Conservation (phyloP, 2,329 filamentous ascomycete genomes). For the Diaporthe vexans region DNA sequence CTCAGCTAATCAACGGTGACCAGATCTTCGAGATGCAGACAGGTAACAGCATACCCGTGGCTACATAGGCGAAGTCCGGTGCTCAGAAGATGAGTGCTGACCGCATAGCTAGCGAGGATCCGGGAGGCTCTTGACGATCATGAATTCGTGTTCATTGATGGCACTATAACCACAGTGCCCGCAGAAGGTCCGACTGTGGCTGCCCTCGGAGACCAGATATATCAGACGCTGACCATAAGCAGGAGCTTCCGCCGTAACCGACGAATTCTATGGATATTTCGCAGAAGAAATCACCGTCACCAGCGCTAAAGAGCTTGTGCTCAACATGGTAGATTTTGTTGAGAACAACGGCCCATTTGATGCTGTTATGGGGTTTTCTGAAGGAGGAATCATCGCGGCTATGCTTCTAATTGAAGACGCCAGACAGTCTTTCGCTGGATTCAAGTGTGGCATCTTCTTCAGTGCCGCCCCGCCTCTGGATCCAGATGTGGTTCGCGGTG, state of each 20-base stretch:
- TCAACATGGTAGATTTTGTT: constrained; percentile 8
- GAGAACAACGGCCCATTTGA: constrained; percentile 48
- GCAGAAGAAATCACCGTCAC: background rate
- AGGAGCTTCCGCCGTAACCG: background rate
- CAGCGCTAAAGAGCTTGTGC: background rate
- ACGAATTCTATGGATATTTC: constrained; percentile 4
- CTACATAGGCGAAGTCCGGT: constrained; percentile 11
- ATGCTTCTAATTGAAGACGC: constrained; percentile 50
- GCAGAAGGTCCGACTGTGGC: constrained; percentile 20
- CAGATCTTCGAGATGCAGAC: constrained; percentile 27
- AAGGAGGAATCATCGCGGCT: constrained; percentile 50
- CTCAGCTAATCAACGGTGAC: constrained; percentile 1
- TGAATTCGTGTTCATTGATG: constrained; percentile 27
- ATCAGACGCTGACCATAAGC: background rate
- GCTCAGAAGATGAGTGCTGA: background rate
- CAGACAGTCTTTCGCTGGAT: constrained; percentile 45
- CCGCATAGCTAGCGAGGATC: constrained; percentile 22
- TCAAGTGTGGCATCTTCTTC: constrained; percentile 51
- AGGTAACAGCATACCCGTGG: background rate
- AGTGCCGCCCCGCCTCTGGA: constrained; percentile 49
- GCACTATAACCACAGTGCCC: constrained; percentile 12
- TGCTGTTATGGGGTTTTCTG: constrained; percentile 51
- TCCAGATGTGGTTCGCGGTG: constrained; percentile 45
- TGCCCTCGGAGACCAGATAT: background rate
- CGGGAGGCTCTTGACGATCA: constrained; percentile 25